Conservation (phyloP, 192 early-diverging fungal species). For the Obelidium mucronatum region DNA sequence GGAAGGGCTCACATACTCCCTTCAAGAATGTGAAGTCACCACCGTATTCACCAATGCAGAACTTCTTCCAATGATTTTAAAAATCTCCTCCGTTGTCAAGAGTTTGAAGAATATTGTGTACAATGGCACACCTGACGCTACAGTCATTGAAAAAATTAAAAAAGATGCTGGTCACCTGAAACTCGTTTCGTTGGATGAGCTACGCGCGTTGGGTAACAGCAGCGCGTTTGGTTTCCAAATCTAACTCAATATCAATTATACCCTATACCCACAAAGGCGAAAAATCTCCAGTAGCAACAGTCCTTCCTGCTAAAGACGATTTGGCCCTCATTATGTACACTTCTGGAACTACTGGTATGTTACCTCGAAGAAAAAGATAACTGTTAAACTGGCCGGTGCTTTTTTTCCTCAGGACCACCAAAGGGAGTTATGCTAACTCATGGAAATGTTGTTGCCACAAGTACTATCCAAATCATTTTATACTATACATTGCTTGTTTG, state of each 20-base stretch:
- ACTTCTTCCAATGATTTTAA: constrained; percentile 68
- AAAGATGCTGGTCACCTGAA: constrained; percentile 6
- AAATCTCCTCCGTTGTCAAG: constrained; percentile 64
- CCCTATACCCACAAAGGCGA: too few relatives aligned
- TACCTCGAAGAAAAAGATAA: too few relatives aligned
- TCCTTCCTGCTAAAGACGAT: constrained; percentile 73
- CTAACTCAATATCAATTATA: constrained; percentile 53
- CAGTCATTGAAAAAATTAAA: constrained; percentile 2
- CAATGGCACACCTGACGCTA: constrained; percentile 60
- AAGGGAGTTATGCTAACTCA: constrained; percentile 92
- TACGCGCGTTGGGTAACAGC: constrained; percentile 64
- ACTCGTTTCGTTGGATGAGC: constrained; percentile 58
- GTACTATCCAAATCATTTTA: background rate
- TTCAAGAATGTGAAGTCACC: constrained; percentile 79
- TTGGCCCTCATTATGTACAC: constrained; percentile 86
- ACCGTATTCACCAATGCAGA: constrained; percentile 78
- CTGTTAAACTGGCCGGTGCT: too few relatives aligned
- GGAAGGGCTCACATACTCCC: constrained; percentile 82
- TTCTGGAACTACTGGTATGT: constrained; percentile 74
- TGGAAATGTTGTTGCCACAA: constrained; percentile 78
- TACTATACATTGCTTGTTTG: background rate
- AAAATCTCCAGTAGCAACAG: constrained; percentile 61
- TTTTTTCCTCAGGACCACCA: too few relatives aligned
- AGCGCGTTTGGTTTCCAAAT: constrained; percentile 66
- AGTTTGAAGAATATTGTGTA: constrained; percentile 76